A percentile compares a stretch with the other conserved stretches of the same genome.
Conservation (phyloP, 202 grass and related monocot genomes). For the Panicum hallii region DNA sequence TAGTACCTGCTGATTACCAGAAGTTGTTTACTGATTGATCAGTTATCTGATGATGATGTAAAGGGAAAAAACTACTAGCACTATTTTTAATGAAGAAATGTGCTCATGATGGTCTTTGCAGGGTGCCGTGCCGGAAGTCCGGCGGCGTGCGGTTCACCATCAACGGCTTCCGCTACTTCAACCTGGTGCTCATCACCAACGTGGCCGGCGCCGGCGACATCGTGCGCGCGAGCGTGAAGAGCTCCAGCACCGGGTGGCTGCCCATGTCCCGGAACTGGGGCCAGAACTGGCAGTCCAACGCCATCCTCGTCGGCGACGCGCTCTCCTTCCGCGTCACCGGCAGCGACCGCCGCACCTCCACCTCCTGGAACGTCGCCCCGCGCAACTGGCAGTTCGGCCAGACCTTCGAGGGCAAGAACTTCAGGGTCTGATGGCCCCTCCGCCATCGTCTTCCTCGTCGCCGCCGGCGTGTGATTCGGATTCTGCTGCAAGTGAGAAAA, state of each 20-base stretch:
- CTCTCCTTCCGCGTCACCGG: constrained; percentile 81
- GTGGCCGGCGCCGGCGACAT: constrained; percentile 72
- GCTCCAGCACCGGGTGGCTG: constrained; percentile 64
- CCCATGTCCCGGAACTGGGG: constrained; percentile 85
- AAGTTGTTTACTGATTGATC: neutral
- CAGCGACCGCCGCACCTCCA: constrained; percentile 67
- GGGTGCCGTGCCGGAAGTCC: constrained; percentile 63
- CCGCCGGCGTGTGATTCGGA: neutral
- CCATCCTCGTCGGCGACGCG: constrained; percentile 63
- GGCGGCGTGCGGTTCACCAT: constrained; percentile 82
- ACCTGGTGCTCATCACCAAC: constrained; percentile 88
- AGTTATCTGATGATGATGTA: neutral
- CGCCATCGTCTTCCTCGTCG: neutral
- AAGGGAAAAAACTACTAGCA: neutral
- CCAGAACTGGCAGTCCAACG: constrained; percentile 84
- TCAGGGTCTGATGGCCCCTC: constrained; percentile 43
- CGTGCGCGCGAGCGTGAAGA: constrained; percentile 65
- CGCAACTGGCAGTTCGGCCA: constrained; percentile 70
- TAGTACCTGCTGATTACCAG: neutral
- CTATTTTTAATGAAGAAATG: neutral
- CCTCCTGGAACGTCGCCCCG: constrained; percentile 65
- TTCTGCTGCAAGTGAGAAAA: neutral
- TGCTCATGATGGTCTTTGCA: constrained; percentile 9
- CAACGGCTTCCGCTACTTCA: constrained; percentile 87
- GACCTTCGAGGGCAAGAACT: constrained; percentile 86